Evolutionary conservation across 139 green algal genomes (phyloP), one percentile per base, ranked within the genome.

Genomic region (Tetradesmus lagerheimii): DNA sequence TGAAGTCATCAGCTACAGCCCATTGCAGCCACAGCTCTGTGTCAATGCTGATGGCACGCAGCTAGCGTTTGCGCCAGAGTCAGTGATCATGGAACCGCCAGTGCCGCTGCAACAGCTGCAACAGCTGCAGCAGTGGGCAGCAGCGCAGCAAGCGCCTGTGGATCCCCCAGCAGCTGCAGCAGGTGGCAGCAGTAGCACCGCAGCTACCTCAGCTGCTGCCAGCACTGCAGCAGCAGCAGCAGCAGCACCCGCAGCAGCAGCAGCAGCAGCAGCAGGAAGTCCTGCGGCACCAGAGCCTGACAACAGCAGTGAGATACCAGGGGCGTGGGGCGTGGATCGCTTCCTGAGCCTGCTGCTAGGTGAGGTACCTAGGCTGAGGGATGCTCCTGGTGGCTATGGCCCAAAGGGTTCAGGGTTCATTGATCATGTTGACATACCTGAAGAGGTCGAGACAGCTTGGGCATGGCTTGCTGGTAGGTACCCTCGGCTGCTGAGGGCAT

Each of bases 381-480:
- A 90, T 57, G 86, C 29, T 31, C 18, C 86, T 38, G 35, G 18
- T 3, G 86, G 86, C 15, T 90, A 90, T 77, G 86, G 86, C 4
- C 86, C 86, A 2, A 62, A 29, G 41, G 86, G 86, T 29, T 45
- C 29, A 57, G 86, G 86, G 23, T 90, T 90, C 35, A 90, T 90
- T 34, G 86, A 90, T 31, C 74, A 85, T 84, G 47, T 84, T 31
- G 86, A 90, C n/a, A 76, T 90, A 5, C 86, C 86, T 41, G n/a
- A 45, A 8, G 86, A 85, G 45, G 86, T 85, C 0, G 74, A 85
- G 74, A 45, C 34, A 12, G 86, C 86, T 11, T 57, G 57, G n/a
- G 74, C 41, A n/a, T 76, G 75, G 86, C 77, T 90, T 12, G 45
- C 75, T 62, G 74, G 25, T 2, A 27, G 86, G 37, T 90, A 90